Base-by-base conservation (phyloP, 768 basidiomycete species). In the Austroboletus eburneus region DNA sequence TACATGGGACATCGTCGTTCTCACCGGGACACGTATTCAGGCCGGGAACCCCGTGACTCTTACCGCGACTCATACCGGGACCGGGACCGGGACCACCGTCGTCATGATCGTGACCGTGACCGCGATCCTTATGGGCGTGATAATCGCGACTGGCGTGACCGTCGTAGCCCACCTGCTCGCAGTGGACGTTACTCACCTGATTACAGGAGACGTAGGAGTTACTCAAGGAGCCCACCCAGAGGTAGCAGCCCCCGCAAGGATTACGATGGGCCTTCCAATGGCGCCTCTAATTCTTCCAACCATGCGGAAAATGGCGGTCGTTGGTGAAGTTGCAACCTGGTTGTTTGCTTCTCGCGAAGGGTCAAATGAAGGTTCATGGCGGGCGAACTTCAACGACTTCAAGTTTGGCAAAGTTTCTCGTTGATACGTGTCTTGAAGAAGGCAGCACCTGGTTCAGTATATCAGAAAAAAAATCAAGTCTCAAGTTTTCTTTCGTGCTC, bases 1-100 rank as follows among this genome's bases (percentile, higher is more conserved):
- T 99, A 97, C 67, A 95, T 95, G 90, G 92, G 95, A 12, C 87
- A 90, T 55, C 81, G 88, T 40, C 85, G 87, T 44, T 62, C 67
- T 47, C 60, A 69, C 58, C 74, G 79, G 49, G 79, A 76, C 52
- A 61, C 67, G 7, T 70, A 73, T 46, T 66, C 64, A 1, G 55
- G 69, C 48, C 72, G 72, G 44, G 72, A 82, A 58, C 70, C 50
- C 36, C 70, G 76, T 49, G 72, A 76, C 50, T 64, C 69, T 38
- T 69, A 74, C 46, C 72, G 78, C 46, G 74, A 66, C 17, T 66
- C 66, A 0, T 42, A 63, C 64, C 69, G 76, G 25, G 78, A 83
- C 52, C 69, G 79, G 30, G 72, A 74, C 42, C 72, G 70, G 13
- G 70, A 75, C 54, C 37, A 62, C 36, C 65, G 67, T 51, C 67